phyloP scores from a whole-genome alignment of 768 basidiomycete genomes.

The Panus rudis region DNA sequence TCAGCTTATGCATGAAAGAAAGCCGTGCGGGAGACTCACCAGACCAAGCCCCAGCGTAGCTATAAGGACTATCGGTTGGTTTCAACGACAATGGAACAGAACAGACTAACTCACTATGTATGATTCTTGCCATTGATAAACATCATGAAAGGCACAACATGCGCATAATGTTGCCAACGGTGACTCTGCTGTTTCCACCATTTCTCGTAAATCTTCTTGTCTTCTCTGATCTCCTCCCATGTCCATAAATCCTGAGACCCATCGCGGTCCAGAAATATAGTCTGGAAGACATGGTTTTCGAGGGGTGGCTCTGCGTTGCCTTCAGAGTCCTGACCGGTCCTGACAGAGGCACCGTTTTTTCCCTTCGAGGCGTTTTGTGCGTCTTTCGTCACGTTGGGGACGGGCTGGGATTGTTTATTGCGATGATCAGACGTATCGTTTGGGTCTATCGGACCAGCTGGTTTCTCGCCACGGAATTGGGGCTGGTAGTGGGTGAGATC shows the following conservation, averaged over 20 bases:
- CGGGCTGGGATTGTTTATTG: slow-evolving; percentile 12
- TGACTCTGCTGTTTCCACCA: slow-evolving; percentile 51
- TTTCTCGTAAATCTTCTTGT: slow-evolving; percentile 35
- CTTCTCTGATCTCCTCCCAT: slow-evolving; percentile 30
- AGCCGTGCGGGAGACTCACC: slow-evolving; percentile 9
- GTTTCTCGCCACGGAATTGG: slow-evolving; percentile 30
- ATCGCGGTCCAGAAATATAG: slow-evolving; percentile 40
- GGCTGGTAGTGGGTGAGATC: slow-evolving; percentile 43
- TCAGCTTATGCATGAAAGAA: neutral
- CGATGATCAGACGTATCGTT: slow-evolving; percentile 14
- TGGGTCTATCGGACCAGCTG: slow-evolving; percentile 16
- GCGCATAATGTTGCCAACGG: slow-evolving; percentile 39
- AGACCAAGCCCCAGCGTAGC: slow-evolving; percentile 24
- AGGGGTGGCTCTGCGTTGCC: slow-evolving; percentile 25
- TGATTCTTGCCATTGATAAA: slow-evolving; percentile 30
- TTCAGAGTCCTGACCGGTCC: slow-evolving; percentile 14
- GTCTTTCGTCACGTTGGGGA: slow-evolving; percentile 2
- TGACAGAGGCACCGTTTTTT: slow-evolving; percentile 7
- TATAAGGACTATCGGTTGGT: neutral
- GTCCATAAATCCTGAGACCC: slow-evolving; percentile 36
- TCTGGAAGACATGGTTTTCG: slow-evolving; percentile 42
- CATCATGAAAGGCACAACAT: slow-evolving; percentile 33
- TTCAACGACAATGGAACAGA: neutral
- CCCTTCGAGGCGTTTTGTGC: slow-evolving; percentile 9
- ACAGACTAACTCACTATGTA: slow-evolving; percentile 21